A percentile compares a stretch with the other conserved stretches of the same genome.
phyloP scores from a whole-genome alignment of 2,329 filamentous ascomycete genomes.

The Aspergillus pseudoviridinutans region DNA sequence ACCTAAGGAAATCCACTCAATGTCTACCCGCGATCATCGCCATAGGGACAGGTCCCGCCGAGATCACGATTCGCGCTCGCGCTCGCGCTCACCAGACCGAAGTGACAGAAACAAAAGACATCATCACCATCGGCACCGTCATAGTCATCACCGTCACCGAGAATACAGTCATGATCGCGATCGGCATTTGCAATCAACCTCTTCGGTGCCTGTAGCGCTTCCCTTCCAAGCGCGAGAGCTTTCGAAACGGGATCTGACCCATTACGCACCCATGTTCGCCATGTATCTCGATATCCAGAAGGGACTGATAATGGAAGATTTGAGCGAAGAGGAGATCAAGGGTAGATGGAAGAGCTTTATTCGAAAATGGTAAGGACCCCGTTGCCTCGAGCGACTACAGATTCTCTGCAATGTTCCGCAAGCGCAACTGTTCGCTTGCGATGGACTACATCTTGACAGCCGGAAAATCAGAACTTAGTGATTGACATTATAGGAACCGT shows the following conservation, averaged over 20 bases:
- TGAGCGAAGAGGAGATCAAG: conserved; percentile 70
- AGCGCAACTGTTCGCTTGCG: background rate
- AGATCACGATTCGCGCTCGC: conserved; percentile 25
- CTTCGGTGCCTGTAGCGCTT: conserved; percentile 40
- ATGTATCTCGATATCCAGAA: conserved; percentile 90
- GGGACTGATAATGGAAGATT: conserved; percentile 60
- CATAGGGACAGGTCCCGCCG: conserved; percentile 11
- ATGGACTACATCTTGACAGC: background rate
- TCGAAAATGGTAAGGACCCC: conserved; percentile 66
- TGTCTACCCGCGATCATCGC: conserved; percentile 11
- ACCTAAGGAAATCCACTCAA: background rate
- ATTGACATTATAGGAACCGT: conserved; percentile 66
- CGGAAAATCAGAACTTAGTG: conserved; percentile 3
- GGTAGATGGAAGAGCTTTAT: conserved; percentile 94
- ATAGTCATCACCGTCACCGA: conserved; percentile 18
- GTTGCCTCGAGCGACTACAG: conserved; percentile 2
- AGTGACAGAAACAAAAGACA: conserved; percentile 19
- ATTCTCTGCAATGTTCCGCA: background rate
- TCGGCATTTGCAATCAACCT: background rate
- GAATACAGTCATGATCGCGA: conserved; percentile 9
- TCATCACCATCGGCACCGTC: conserved; percentile 26
- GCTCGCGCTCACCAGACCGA: conserved; percentile 36
- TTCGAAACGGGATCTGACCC: conserved; percentile 62
- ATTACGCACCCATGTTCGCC: conserved; percentile 69
- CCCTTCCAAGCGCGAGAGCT: conserved; percentile 65